Base-by-base conservation (phyloP, 2,329 filamentous ascomycete species). In the Pseudonectria foliicola region DNA sequence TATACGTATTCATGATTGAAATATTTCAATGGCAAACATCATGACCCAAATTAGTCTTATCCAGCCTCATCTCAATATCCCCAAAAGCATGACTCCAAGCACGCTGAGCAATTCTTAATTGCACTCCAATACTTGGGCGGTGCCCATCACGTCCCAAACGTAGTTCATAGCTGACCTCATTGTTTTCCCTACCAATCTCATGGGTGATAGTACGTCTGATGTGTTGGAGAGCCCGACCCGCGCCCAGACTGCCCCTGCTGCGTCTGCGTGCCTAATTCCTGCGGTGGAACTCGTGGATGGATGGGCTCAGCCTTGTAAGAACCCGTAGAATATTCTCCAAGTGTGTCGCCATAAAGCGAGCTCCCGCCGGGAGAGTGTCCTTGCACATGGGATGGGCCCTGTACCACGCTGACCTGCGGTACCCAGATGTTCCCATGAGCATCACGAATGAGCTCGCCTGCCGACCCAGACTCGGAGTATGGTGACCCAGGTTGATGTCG, bases 371-470 rank as follows among this genome's bases (percentile, higher is more conserved):
- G 49, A 15, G 48, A 49, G 27, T 37, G 35, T 15, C 40, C 21
- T 33, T 42, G 29, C 21, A 21, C 18, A 8, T 25, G 50, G 32
- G 33, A 40, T 25, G 45, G 42, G 28, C 46, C 37, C 27, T 53
- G 50, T 35, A 60, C 43, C 44, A 55, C 54, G 35, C 55, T 56
- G 29, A 59, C 56, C 29, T 60, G 56, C 12, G 55, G 55, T 35
- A 54, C 34, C 59, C 57, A 60, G 11, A 56, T 31, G 29, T 55
- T 57, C 27, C 53, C 53, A 28, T 58, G 47, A 13, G 45, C 50
- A 38, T 59, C 55, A 13, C 56, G 47, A 39, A 59, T 58, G 13
- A 51, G 48, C 35, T 45, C 44, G n/a, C 44, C 29, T 28, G 21
- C 41, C 30, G 27, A 29, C 18, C 25, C 33, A 16, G 44, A 33